phyloP scores from a whole-genome alignment of 1,139 yeast species.

The Pichia sp. region DNA sequence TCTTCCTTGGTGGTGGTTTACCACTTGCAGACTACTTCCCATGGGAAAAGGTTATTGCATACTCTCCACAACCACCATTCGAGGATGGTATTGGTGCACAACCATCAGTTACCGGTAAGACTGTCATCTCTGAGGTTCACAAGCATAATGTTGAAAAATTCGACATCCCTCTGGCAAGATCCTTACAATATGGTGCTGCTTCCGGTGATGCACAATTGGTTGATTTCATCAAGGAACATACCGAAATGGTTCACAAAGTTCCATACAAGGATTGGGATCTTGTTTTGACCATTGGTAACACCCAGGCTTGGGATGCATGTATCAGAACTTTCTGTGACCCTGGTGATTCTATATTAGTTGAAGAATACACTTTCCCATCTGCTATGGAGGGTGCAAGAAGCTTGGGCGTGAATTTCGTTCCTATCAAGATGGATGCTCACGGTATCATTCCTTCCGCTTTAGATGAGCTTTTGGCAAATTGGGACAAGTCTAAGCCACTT shows the following conservation, averaged over 20 bases:
- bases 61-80: constrained; percentile 74
- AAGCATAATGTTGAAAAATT: constrained; percentile 40
- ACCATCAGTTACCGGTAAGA: constrained; percentile 44
- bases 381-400: constrained; percentile 80
- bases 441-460: constrained; percentile 77
- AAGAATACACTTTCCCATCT: constrained; percentile 76
- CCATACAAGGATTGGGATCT: constrained; percentile 58
- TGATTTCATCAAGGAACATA: constrained; percentile 70
- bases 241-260: constrained; percentile 55
- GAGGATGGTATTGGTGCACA: constrained; percentile 65
- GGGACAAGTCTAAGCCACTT: constrained; percentile 51
- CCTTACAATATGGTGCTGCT: constrained; percentile 89
- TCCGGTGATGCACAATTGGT: constrained; percentile 71
- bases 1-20: constrained; percentile 93
- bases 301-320: constrained; percentile 82
- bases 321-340: constrained; percentile 71
- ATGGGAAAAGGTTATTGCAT: constrained; percentile 64
- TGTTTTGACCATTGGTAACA: constrained; percentile 67
- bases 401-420: constrained; percentile 59
- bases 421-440: constrained; percentile 69
- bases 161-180: constrained; percentile 70
- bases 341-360: constrained; percentile 78
- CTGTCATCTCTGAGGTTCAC: constrained; percentile 31
- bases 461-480: constrained; percentile 53
- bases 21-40: constrained; percentile 92